phyloP scores from a whole-genome alignment of 768 basidiomycete species.

The Ramaria rubella region DNA sequence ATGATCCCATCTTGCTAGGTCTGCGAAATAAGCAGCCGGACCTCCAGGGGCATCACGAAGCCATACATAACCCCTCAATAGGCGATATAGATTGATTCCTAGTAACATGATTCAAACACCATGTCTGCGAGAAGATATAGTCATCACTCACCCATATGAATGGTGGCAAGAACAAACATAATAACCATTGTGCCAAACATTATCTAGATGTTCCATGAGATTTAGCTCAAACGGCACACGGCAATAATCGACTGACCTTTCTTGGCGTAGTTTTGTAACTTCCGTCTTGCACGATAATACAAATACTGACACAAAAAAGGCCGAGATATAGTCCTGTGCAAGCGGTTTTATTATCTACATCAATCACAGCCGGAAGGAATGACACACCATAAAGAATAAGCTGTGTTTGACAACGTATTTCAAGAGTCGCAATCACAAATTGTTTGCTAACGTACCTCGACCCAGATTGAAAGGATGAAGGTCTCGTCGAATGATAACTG shows the following conservation, averaged over 20 bases:
- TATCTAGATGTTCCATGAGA: not conserved
- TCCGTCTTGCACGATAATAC: not conserved
- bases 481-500: not conserved
- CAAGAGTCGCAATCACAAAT: not conserved
- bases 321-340: not conserved
- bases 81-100: not conserved
- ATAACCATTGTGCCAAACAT: not conserved
- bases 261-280: not conserved
- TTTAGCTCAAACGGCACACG: too few species aligned
- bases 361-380: too few species aligned
- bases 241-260: not conserved
- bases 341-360: too few species aligned
- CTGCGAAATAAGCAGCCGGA: not conserved
- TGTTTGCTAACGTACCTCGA: not conserved
- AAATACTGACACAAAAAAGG: not conserved
- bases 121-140: not conserved
- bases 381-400: not conserved
- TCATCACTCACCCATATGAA: not conserved
- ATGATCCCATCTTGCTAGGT: not conserved
- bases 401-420: not conserved
- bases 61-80: not conserved
- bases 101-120: not conserved
- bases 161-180: not conserved
- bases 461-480: not conserved
- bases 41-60: not conserved